A percentile compares a stretch with the other conserved stretches of the same genome.
Evolutionary conservation across 2,329 filamentous ascomycete genomes (phyloP).

Genomic region (Trichophyton simii): DNA sequence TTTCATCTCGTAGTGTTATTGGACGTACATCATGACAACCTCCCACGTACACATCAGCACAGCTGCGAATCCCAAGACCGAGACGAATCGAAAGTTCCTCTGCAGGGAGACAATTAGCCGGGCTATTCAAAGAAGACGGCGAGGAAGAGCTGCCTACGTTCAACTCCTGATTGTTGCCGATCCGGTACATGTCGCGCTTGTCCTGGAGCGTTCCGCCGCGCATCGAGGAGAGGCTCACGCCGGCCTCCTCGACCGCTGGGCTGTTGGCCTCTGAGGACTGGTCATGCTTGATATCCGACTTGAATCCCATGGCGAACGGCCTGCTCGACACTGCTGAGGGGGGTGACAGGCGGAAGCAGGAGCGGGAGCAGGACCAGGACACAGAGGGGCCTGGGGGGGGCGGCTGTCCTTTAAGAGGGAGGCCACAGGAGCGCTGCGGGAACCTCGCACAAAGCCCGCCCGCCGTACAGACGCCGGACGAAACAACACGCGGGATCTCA

Average conservation of each 20-base stretch:
- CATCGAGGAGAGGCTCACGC: background rate
- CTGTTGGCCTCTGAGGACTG: background rate
- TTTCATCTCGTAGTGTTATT: background rate
- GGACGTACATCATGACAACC: conserved; percentile 11
- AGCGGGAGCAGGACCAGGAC: background rate
- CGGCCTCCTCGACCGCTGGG: background rate
- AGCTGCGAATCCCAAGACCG: conserved; percentile 24
- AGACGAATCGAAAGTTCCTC: conserved; percentile 26
- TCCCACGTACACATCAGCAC: conserved; percentile 18
- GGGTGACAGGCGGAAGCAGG: background rate
- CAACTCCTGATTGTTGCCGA: conserved; percentile 23
- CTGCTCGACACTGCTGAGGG: background rate
- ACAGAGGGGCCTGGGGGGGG: background rate
- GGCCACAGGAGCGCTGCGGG: background rate
- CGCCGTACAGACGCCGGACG: background rate
- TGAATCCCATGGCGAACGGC: background rate
- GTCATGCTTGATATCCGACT: background rate
- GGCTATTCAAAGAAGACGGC: too few relatives aligned
- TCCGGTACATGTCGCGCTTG: conserved; percentile 23
- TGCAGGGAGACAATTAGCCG: conserved; percentile 7
- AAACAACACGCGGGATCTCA: background rate
- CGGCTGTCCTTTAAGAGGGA: background rate
- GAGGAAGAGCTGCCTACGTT: conserved; percentile 14
- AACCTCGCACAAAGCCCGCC: background rate
- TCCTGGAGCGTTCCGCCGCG: conserved; percentile 20